Conservation (phyloP, 331 rosid genomes). For the Ulmus americana region DNA sequence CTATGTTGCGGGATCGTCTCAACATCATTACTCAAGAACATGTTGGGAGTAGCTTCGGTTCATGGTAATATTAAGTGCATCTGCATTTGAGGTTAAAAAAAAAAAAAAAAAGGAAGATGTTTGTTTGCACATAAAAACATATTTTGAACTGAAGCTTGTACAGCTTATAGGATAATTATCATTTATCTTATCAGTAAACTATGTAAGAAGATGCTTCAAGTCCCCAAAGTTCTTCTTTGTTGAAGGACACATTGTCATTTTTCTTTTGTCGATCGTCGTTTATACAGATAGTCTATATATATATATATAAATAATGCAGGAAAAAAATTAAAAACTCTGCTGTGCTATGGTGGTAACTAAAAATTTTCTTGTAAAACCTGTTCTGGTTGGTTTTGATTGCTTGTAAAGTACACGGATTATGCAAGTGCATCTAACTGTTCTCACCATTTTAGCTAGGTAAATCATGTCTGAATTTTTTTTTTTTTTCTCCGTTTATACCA, state of each 20-base stretch:
- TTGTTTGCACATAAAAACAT: slow-evolving; percentile 47
- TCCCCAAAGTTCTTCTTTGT: slow-evolving; percentile 28
- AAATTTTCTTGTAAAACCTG: slow-evolving; percentile 4
- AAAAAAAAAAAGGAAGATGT: slow-evolving; percentile 15
- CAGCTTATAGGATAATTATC: slow-evolving; percentile 39
- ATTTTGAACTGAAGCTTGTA: slow-evolving; percentile 34
- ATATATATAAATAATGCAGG: slow-evolving; percentile 40
- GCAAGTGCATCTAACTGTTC: slow-evolving; percentile 11
- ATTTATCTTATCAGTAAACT: slow-evolving; percentile 24
- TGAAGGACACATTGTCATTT: slow-evolving; percentile 38
- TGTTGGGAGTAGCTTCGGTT: slow-evolving; percentile 75
- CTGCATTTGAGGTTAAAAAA: slow-evolving; percentile 30
- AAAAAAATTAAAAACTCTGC: slow-evolving; percentile 21
- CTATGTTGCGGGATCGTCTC: slow-evolving; percentile 50
- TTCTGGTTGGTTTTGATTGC: slow-evolving; percentile 21
- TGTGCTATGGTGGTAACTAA: slow-evolving; percentile 4
- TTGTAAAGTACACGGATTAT: slow-evolving; percentile 20
- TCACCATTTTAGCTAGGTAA: background rate
- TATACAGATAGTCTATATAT: slow-evolving; percentile 28
- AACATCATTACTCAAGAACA: slow-evolving; percentile 70
- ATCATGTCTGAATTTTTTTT: too few species aligned
- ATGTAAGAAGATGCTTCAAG: slow-evolving; percentile 29
- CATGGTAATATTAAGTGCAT: slow-evolving; percentile 38
- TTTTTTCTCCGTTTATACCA: too few species aligned
- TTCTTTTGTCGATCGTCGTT: slow-evolving; percentile 36